Conservation (phyloP, 129 eudicot species). For the Mikania micrantha region DNA sequence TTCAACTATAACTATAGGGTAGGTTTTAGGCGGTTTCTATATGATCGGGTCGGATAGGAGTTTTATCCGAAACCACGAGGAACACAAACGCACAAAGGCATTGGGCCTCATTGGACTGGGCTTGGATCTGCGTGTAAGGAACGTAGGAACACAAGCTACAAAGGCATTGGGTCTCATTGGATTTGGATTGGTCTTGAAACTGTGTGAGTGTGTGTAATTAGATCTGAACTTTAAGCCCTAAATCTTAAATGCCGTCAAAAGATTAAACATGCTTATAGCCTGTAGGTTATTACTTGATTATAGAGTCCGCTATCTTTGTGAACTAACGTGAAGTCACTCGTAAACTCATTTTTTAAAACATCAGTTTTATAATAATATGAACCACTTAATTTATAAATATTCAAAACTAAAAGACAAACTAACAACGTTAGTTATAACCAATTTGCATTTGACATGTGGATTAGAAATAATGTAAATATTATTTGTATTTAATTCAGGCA, state of each 20-base stretch:
- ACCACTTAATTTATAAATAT: no score
- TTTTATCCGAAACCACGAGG: background rate
- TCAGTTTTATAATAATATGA: background rate
- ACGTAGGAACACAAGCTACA: background rate
- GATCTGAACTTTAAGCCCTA: background rate
- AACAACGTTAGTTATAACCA: no score
- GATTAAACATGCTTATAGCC: background rate
- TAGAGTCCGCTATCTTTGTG: background rate
- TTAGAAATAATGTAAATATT: no score
- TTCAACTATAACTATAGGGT: no score
- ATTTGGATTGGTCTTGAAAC: background rate
- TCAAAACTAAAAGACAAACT: no score
- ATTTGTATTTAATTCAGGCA: no score
- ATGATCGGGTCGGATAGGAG: no score
- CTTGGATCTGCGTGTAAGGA: background rate
- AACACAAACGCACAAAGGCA: background rate
- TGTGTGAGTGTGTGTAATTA: background rate
- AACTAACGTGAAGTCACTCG: no score
- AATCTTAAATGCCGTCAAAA: no score
- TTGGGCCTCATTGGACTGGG: background rate
- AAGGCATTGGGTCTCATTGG: background rate
- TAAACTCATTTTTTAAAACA: background rate
- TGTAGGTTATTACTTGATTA: background rate
- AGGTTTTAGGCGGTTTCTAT: no score
- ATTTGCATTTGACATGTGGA: no score